Percentiles rank a stretch among this genome's conserved stretches.
phyloP scores from a whole-genome alignment of 192 early-diverging fungal genomes.

The Geranomyces variabilis region DNA sequence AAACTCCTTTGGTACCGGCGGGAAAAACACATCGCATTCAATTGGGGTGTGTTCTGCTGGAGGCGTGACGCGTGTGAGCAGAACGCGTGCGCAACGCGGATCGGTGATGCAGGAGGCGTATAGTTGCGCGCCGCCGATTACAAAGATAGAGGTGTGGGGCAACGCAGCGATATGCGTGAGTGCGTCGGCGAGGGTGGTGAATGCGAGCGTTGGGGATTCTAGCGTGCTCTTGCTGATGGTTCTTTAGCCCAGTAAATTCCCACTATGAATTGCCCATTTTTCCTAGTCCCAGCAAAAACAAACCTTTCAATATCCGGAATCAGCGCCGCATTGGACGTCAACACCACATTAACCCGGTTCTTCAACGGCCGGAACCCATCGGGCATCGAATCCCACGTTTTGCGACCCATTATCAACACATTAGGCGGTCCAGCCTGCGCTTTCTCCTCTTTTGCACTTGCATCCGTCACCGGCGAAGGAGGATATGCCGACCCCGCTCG shows the following conservation, averaged over 20 bases:
- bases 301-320: constrained; percentile 17
- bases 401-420: constrained; percentile 91
- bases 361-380: constrained; percentile 76
- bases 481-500: constrained; percentile 7
- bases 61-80: constrained; percentile 70
- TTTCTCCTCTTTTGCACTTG: constrained; percentile 19
- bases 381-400: constrained; percentile 94
- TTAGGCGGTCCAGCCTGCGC: constrained; percentile 47
- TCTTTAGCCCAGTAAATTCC: not conserved
- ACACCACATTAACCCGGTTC: constrained; percentile 80
- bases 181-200: constrained; percentile 55
- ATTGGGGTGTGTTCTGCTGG: constrained; percentile 58
- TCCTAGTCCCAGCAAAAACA: not conserved
- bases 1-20: constrained; percentile 54
- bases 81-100: constrained; percentile 58
- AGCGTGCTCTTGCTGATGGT: constrained; percentile 2
- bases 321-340: constrained; percentile 63
- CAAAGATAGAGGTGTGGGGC: constrained; percentile 60
- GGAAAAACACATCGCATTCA: constrained; percentile 80
- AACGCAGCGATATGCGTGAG: constrained; percentile 53
- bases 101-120: constrained; percentile 72
- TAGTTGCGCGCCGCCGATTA: constrained; percentile 80
- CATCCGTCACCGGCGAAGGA: not conserved
- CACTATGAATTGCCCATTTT: too few species aligned
- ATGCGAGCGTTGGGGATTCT: constrained; percentile 32